These are phyloP conservation scores for Brettanomyces anomalus DNA, from an alignment of 805 yeast genomes.

Conservation along the genomic window DNA sequence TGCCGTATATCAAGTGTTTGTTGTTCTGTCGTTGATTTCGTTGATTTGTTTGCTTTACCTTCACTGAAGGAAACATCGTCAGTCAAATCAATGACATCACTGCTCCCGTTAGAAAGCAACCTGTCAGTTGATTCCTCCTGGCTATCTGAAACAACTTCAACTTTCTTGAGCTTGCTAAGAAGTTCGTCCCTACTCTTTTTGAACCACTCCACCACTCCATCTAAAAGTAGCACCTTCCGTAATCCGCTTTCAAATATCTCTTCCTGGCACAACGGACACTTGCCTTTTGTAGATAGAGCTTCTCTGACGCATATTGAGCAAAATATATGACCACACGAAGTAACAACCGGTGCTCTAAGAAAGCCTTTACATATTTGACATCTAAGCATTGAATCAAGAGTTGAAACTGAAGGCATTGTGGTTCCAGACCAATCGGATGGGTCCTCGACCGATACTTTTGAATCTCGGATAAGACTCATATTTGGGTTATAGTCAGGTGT, in stretches of 20 bases:
- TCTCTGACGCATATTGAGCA: constrained; percentile 82
- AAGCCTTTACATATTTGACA: constrained; percentile 88
- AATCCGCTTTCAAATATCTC: constrained; percentile 64
- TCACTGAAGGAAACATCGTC: neutral
- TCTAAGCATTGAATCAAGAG: constrained; percentile 61
- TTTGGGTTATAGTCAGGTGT: no score
- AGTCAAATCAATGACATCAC: constrained; percentile 1
- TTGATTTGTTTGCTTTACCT: neutral
- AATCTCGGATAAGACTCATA: neutral
- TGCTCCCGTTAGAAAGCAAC: neutral
- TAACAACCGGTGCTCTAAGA: constrained; percentile 67
- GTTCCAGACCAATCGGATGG: constrained; percentile 64
- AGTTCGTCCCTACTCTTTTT: constrained; percentile 32
- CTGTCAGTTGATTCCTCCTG: constrained; percentile 5
- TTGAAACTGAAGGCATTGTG: constrained; percentile 43
- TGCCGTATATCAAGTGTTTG: neutral
- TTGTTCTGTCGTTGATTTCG: neutral
- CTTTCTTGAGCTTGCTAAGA: constrained; percentile 22
- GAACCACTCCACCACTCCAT: constrained; percentile 56
- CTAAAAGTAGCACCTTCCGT: constrained; percentile 59
- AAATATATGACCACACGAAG: constrained; percentile 82
- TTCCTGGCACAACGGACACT: constrained; percentile 73
- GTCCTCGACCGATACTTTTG: constrained; percentile 34
- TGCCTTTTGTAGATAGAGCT: constrained; percentile 45
- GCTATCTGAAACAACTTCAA: constrained; percentile 18